Conservation (phyloP, 495 filamentous ascomycete genomes). For the Tuber microsphaerosporum region DNA sequence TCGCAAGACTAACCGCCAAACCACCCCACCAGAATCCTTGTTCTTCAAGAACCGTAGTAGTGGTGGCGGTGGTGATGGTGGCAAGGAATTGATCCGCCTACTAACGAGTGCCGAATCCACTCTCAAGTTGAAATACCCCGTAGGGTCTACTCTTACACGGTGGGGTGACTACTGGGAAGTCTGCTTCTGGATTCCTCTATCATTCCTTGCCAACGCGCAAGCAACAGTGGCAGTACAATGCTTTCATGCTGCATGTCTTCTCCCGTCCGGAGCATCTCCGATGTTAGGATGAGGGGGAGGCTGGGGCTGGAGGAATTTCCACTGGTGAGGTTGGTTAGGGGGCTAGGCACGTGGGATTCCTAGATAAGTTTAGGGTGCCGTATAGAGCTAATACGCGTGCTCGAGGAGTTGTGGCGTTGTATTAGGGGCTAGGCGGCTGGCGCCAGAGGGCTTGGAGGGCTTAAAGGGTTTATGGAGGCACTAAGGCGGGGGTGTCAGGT, state of each 20-base stretch:
- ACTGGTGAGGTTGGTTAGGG: slow-evolving; percentile 54
- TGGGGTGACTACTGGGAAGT: slow-evolving; percentile 65
- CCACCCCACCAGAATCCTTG: slow-evolving; percentile 39
- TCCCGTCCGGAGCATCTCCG: slow-evolving; percentile 56
- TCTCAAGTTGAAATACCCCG: slow-evolving; percentile 54
- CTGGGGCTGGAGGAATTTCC: slow-evolving; percentile 32
- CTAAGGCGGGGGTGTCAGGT: slow-evolving; percentile 24
- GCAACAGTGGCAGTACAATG: slow-evolving; percentile 66
- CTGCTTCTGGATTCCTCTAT: slow-evolving; percentile 64
- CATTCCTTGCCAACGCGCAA: slow-evolving; percentile 64
- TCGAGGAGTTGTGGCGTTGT: too few relatives aligned
- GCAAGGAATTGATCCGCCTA: slow-evolving; percentile 50
- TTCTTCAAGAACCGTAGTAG: background rate
- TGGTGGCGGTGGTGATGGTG: too few relatives aligned
- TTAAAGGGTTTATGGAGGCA: background rate
- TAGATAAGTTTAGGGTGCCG: too few relatives aligned
- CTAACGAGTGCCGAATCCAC: slow-evolving; percentile 59
- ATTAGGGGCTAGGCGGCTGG: too few relatives aligned
- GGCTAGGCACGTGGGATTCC: slow-evolving; percentile 54
- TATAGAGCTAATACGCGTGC: too few relatives aligned
- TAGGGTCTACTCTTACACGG: slow-evolving; percentile 58
- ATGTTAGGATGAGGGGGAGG: slow-evolving; percentile 38
- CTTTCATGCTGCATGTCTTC: slow-evolving; percentile 64
- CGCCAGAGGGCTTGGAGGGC: too few relatives aligned
- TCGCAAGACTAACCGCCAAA: slow-evolving; percentile 42